Base-by-base conservation (phyloP, 805 yeast species). In the Suhomyces sp. region DNA sequence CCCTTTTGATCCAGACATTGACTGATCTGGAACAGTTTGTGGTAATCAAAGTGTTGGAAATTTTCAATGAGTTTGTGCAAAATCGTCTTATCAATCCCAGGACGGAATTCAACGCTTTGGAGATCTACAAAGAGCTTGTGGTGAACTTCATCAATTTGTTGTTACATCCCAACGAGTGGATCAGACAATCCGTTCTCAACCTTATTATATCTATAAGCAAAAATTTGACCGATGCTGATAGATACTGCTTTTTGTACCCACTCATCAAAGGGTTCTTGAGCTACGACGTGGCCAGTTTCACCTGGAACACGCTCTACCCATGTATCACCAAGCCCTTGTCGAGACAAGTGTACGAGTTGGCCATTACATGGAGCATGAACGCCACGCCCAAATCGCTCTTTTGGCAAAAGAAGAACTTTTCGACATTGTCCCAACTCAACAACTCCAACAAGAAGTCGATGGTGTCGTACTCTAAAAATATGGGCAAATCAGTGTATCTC, bases 131-230 rank as follows among this genome's bases (percentile, higher is more conserved):
- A 47, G 78, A 74, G 52, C 54, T 75, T 13, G 56, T 75, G 13
- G 25, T 50, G 0, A 67, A 58, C 49, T 66, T 72, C 0, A 70
- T 84, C 2, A 81, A 83, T 50, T 76, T 93, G 24, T 62, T 87
- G 0, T 66, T 92, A 7, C 97, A 92, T 63, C 98, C 98, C 0
- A 92, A 90, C 65, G 86, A 82, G 49, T 85, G 96, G 84, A 85
- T 93, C 9, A 69, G 96, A 37, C 89, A 88, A 56, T 79, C 86
- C 1, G 81, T 87, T 0, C 60, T 90, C 43, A 69, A 76, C 2
- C 73, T 91, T 47, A 73, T 91, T 1, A 72, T 87, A 2, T 77
- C 86, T 0, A 78, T 89, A 1, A 82, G 88, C 1, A 73, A 76
- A 2, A 83, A 82, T 58, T 66, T 91, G 22, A 76, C 86, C 10